phyloP scores from a whole-genome alignment of 2,329 filamentous ascomycete genomes.

The Colletotrichum tropicale region DNA sequence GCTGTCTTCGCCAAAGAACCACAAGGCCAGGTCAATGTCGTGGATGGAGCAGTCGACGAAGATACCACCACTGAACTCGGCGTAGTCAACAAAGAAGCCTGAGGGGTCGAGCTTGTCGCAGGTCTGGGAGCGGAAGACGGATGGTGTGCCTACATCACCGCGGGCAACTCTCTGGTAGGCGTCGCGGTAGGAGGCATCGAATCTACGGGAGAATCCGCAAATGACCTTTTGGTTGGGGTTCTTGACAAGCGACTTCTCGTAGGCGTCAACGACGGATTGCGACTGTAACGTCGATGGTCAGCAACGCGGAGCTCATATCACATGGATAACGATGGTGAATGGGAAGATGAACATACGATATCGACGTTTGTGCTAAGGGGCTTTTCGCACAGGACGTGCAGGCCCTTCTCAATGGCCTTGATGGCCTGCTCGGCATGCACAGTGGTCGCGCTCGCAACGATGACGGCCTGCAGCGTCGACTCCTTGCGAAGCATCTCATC shows the following conservation, averaged over 20 bases:
- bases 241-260: conserved; percentile 35
- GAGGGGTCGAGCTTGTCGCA: conserved; percentile 69
- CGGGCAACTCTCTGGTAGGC: conserved; percentile 55
- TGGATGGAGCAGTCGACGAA: conserved; percentile 76
- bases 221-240: conserved; percentile 68
- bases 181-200: conserved; percentile 69
- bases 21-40: conserved; percentile 56
- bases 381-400: conserved; percentile 66
- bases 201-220: conserved; percentile 45
- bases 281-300: conserved; percentile 41
- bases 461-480: conserved; percentile 38
- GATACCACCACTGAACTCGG: conserved; percentile 68
- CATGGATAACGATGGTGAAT: background rate
- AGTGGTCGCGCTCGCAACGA: conserved; percentile 48
- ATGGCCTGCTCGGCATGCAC: conserved; percentile 63
- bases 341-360: conserved; percentile 46
- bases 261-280: conserved; percentile 63
- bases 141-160: conserved; percentile 63
- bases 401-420: conserved; percentile 56
- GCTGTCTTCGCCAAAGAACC: conserved; percentile 36
- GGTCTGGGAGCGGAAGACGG: conserved; percentile 68
- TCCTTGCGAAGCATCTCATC: conserved; percentile 9
- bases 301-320: background rate
- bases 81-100: conserved; percentile 72
- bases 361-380: conserved; percentile 63